Base-by-base conservation (phyloP, 768 basidiomycete genomes). In the Pisolithus sp. region DNA sequence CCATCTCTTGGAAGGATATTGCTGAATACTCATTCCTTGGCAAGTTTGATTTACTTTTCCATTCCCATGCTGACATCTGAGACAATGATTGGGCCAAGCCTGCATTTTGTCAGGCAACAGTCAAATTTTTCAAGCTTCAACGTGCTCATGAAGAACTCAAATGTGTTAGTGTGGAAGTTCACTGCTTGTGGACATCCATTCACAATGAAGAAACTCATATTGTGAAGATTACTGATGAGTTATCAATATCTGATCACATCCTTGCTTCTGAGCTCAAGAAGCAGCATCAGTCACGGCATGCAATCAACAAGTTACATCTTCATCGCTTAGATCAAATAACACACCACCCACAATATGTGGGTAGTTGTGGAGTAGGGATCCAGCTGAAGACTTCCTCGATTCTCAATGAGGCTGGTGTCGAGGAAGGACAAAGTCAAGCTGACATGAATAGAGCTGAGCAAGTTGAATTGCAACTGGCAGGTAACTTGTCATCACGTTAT, bases 91-190 rank as follows among this genome's bases (percentile, higher is more conserved):
- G 54, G 54, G 44, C 47, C 5, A 48, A 48, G 26, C 51, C 59
- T 6, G 36, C 55, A 5, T 50, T 54, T 24, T 52, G 63, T n/a
- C 52, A 59, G 9, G 59, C 59, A 0, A 62, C 57, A 20, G 56
- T 50, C 9, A 57, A 60, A 23, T 57, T 62, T 43, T 64, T 64
- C 53, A 62, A 61, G 24, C 21, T 67, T 28, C 37, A 51, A 31
- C 58, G 51, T 26, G 64, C 66, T 0, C 38, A 50, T 5, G 64
- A 69, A 48, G 68, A 69, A 50, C 56, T 70, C 15, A 23, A 18
- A 1, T 55, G 55, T 4, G 50, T 64, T 15, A 61, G 67, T 41
- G 44, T 69, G 7, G 63, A 69, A 51, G 54, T 63, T 7, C 36
- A 38, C 10, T 50, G 59, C 1, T 51, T 69, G 17, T 54, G 15